These are phyloP conservation scores for Fomitopsis palustris DNA, from an alignment of 1,284 basidiomycete genomes.

Conservation along the genomic window DNA sequence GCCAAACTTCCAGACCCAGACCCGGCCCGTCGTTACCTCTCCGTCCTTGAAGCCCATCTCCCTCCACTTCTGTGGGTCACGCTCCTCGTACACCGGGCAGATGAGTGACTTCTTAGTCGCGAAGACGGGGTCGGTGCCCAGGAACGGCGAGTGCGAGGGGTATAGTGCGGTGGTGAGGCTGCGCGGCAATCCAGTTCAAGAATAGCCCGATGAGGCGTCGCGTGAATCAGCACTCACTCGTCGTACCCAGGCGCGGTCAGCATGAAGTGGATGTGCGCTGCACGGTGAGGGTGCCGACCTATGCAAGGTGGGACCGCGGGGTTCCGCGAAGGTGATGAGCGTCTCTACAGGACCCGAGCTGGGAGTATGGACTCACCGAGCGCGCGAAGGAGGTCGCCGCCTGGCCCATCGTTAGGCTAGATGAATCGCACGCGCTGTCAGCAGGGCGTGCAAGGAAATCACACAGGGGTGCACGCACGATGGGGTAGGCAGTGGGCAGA, in stretches of 20 bases:
- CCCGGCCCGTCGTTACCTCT: slow-evolving; percentile 28
- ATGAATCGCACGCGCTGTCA: background rate
- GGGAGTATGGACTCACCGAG: slow-evolving; percentile 21
- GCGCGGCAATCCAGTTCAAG: background rate
- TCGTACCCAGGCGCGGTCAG: slow-evolving; percentile 36
- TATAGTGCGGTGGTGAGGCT: slow-evolving; percentile 38
- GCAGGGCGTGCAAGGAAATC: background rate
- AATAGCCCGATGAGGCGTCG: background rate
- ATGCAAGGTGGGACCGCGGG: background rate
- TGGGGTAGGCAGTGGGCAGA: slow-evolving; percentile 34
- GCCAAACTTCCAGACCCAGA: slow-evolving; percentile 35
- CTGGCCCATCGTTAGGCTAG: slow-evolving; percentile 36
- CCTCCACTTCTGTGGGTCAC: slow-evolving; percentile 27
- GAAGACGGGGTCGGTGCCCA: slow-evolving; percentile 39
- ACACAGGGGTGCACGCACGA: slow-evolving; percentile 19
- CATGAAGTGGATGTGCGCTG: slow-evolving; percentile 38
- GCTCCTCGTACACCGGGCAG: slow-evolving; percentile 29
- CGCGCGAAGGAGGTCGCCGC: slow-evolving; percentile 31
- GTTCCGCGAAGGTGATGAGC: background rate
- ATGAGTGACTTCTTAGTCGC: slow-evolving; percentile 39
- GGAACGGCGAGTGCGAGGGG: slow-evolving; percentile 37
- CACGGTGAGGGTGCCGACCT: slow-evolving; percentile 37
- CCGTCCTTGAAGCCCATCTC: slow-evolving; percentile 31
- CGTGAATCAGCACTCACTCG: slow-evolving; percentile 19
- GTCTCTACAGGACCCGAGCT: background rate